These are phyloP conservation scores for Dalechampia spathulata DNA, from an alignment of 441 rosid species.

Conservation along the genomic window DNA sequence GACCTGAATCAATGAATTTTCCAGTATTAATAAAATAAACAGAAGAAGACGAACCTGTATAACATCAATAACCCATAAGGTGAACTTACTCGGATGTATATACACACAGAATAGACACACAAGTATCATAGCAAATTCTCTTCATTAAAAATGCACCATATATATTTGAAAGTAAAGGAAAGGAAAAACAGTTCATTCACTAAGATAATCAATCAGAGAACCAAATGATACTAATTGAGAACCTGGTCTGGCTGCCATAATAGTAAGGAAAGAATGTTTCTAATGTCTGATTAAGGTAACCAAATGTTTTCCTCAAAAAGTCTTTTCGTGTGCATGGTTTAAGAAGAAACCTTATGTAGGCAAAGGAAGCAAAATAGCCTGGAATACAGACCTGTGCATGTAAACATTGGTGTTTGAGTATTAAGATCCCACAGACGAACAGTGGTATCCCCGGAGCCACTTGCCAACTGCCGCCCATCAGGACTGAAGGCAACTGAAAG, in stretches of 20 bases:
- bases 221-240: not conserved
- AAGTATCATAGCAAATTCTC: not conserved
- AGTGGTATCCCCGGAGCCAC: constrained; percentile 98
- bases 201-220: constrained; percentile 4
- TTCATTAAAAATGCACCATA: not conserved
- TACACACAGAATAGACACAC: not conserved
- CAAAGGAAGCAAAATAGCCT: not conserved
- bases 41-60: not conserved
- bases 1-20: constrained; percentile 46
- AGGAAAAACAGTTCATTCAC: not conserved
- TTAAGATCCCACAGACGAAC: constrained; percentile 93
- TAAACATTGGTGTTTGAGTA: constrained; percentile 92
- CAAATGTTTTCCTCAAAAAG: not conserved
- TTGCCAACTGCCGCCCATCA: constrained; percentile 84
- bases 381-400: constrained; percentile 62
- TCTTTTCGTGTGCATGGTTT: not conserved
- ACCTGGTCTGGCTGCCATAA: not conserved
- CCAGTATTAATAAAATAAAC: not conserved
- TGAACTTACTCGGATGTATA: not conserved
- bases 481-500: constrained; percentile 97
- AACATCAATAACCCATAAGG: not conserved
- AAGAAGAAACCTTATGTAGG: constrained; percentile 1
- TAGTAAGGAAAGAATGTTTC: not conserved
- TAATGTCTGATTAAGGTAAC: not conserved
- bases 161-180: not conserved